Evolutionary conservation across 352 stramenopile genomes (phyloP), one percentile per base, ranked within the genome.

Genomic region (Thalassiosira ordinaria): DNA sequence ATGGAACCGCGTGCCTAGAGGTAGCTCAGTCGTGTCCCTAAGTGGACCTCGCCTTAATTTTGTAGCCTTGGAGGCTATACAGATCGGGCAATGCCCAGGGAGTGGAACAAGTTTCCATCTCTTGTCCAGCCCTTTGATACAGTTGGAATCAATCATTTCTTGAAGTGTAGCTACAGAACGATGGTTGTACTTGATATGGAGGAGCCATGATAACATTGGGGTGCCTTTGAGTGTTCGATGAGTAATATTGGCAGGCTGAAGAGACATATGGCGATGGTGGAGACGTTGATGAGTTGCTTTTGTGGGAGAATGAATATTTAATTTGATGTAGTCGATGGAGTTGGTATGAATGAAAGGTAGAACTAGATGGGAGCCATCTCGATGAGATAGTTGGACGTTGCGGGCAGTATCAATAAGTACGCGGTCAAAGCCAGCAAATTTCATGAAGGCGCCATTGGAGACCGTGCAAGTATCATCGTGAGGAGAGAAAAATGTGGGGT

Each of bases 1-100:
- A 59, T 74, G 71, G 24, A 74, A 64, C 14, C 27, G n/a, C 41
- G 29, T 14, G n/a, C 56, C 68, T 22, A 64, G 16, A 39, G 56
- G 57, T 41, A 78, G 68, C 56, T 71, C 41, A 53, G 57, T 78
- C 29, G 26, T 63, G 29, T 76, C 56, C 18, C 27, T 29, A n/a
- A 66, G 29, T 44, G 29, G 37, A 31, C 68, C 41, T 70, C 68
- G 7, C 13, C 27, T 1, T 29, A 70, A 31, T 35, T 55, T 78
- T 5, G 57, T 62, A 13, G 37, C 51, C 3, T 24, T 20, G 16
- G 24, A 14, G 16, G 44, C 31, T 26, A 39, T 31, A 37, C 57
- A 78, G 29, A 76, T 59, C 8, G 55, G 67, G 22, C 52, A 76
- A 5, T 7, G 39, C 6, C 39, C 46, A 46, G 62, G 62, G 11